A percentile compares a stretch with the other conserved stretches of the same genome.
Evolutionary conservation across 257 asterid species (phyloP).

Genomic region (Plantago elongata): DNA sequence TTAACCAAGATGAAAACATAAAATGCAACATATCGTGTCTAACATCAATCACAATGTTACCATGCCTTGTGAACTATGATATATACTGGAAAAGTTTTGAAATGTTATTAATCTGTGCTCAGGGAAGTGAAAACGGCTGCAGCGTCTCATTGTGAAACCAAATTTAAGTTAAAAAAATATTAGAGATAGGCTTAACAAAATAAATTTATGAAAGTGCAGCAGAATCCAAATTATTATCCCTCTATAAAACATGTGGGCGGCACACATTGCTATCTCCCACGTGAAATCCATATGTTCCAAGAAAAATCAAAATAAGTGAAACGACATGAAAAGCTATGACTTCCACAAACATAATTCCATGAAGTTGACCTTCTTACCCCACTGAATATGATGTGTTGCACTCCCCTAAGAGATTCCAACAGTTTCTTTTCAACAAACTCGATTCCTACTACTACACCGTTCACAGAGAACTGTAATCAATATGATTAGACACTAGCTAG

Average conservation of each 20-base stretch:
- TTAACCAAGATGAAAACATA: conserved; percentile 1
- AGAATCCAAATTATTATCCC: conserved; percentile 12
- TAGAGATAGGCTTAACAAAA: neutral
- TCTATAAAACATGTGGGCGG: conserved; percentile 37
- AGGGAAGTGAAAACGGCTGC: neutral
- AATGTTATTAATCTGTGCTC: no score
- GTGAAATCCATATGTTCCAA: conserved; percentile 37
- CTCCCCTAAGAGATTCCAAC: conserved; percentile 34
- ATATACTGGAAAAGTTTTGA: no score
- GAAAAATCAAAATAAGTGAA: conserved; percentile 32
- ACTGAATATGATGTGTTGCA: conserved; percentile 15
- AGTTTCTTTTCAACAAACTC: conserved; percentile 20
- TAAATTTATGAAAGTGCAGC: conserved; percentile 5
- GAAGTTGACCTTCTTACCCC: conserved; percentile 49
- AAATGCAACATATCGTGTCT: neutral
- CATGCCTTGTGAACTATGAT: no score
- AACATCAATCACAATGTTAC: neutral
- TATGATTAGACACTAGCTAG: neutral
- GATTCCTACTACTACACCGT: conserved; percentile 13
- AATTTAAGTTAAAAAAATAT: no score
- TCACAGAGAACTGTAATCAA: neutral
- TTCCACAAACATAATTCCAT: conserved; percentile 28
- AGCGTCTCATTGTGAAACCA: neutral
- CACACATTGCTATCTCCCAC: conserved; percentile 42
- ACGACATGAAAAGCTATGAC: conserved; percentile 31